These are phyloP conservation scores for Shiraia bambusicola DNA, from an alignment of 2,329 filamentous ascomycete species.

Conservation along the genomic window DNA sequence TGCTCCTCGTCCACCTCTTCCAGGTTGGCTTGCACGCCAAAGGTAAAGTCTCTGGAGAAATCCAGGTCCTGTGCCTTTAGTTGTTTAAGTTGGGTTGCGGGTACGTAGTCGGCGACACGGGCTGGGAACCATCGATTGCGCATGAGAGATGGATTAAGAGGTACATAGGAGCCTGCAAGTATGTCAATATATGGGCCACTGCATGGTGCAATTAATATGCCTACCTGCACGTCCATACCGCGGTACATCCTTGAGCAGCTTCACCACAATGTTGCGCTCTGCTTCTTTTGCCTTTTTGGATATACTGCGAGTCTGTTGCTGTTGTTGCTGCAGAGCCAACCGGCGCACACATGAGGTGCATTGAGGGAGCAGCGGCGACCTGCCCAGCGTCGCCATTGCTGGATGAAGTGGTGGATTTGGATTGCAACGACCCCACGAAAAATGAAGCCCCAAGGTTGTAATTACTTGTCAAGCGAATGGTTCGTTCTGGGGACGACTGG, in stretches of 20 bases:
- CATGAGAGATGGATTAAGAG: conserved; percentile 56
- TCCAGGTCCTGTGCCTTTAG: conserved; percentile 48
- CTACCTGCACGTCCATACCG: conserved; percentile 51
- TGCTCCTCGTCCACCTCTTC: conserved; percentile 31
- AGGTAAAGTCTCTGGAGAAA: conserved; percentile 52
- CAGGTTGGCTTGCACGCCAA: conserved; percentile 37
- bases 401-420: conserved; percentile 15
- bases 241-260: conserved; percentile 54
- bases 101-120: conserved; percentile 56
- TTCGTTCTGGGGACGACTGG: no score
- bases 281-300: conserved; percentile 49
- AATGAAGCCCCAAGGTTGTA: conserved; percentile 19
- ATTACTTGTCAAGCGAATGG: conserved; percentile 21
- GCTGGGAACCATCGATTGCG: conserved; percentile 57
- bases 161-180: conserved; percentile 53
- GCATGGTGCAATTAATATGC: conserved; percentile 2
- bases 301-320: conserved; percentile 49
- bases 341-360: conserved; percentile 43
- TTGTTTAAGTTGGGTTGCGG: conserved; percentile 47
- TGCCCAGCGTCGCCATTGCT: conserved; percentile 38
- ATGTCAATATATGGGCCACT: conserved; percentile 20
- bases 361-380: conserved; percentile 39
- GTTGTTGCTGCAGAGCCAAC: conserved; percentile 37
- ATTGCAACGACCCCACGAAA: conserved; percentile 11
- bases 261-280: conserved; percentile 50